phyloP scores from a whole-genome alignment of 768 basidiomycete genomes.

The Lentinus brumalis region DNA sequence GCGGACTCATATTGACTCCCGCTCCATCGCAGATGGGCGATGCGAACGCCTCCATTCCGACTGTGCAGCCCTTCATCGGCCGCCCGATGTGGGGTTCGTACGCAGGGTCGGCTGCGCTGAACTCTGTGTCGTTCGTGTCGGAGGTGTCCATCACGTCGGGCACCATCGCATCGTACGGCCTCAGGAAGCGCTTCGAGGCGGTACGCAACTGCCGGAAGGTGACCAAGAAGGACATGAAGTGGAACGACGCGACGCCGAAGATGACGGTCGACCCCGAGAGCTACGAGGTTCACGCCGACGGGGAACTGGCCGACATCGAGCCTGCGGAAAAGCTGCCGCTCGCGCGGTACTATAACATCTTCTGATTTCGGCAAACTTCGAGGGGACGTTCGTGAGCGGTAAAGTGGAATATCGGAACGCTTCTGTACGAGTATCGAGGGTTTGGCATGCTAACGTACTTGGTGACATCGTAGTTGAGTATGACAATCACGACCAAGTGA shows the following conservation, averaged over 20 bases:
- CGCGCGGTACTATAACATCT: conserved; percentile 75
- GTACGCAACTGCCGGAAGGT: conserved; percentile 77
- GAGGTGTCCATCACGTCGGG: conserved; percentile 63
- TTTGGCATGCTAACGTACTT: no score
- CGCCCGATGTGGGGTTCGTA: conserved; percentile 94
- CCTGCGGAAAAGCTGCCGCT: conserved; percentile 75
- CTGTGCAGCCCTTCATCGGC: conserved; percentile 85
- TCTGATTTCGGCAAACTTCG: conserved; percentile 43
- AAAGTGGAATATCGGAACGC: no score
- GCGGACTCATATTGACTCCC: conserved; percentile 3
- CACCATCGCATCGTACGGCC: conserved; percentile 61
- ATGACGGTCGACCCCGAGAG: conserved; percentile 93
- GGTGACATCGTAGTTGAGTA: no score
- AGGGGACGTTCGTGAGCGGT: no score
- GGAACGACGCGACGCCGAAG: conserved; percentile 78
- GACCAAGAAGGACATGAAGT: conserved; percentile 91
- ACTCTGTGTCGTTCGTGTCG: conserved; percentile 88
- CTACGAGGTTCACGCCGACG: conserved; percentile 86
- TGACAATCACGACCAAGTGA: no score
- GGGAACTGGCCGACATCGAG: conserved; percentile 69
- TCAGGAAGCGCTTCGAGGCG: conserved; percentile 72
- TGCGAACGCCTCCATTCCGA: conserved; percentile 94
- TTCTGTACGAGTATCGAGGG: no score
- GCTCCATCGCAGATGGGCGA: conserved; percentile 78
- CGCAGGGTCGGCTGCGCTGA: conserved; percentile 75